These are phyloP conservation scores for Cymbidium sinense DNA, from an alignment of 106 monocot genomes.

Conservation along the genomic window DNA sequence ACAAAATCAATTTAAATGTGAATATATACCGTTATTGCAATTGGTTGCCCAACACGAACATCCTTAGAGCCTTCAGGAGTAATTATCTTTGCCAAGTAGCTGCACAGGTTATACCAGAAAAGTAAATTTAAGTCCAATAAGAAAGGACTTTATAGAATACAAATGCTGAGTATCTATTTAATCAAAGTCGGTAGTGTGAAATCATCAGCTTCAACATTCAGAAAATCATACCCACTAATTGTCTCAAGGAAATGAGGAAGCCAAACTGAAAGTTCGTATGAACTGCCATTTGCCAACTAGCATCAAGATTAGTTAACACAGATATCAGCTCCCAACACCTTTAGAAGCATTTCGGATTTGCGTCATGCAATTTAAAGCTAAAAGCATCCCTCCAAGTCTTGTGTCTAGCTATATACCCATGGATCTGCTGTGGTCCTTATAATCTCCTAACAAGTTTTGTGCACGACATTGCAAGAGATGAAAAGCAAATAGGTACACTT, in stretches of 20 bases:
- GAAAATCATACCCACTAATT: background rate
- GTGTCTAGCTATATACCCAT: background rate
- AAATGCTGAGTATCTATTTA: slow-evolving; percentile 1
- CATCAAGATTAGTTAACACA: background rate
- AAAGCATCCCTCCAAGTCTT: background rate
- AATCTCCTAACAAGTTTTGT: background rate
- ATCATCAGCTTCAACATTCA: background rate
- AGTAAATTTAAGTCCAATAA: slow-evolving; percentile 6
- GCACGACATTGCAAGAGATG: background rate
- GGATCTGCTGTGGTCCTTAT: background rate
- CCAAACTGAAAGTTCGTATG: background rate
- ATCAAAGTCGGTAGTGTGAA: background rate
- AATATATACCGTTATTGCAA: slow-evolving; percentile 74
- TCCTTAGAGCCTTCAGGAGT: slow-evolving; percentile 95
- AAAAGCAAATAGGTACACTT: background rate
- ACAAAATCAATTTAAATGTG: background rate
- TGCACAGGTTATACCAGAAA: slow-evolving; percentile 23
- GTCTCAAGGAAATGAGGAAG: background rate
- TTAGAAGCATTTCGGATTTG: background rate
- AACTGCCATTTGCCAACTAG: background rate
- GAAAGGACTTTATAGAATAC: background rate
- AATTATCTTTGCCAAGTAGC: slow-evolving; percentile 94
- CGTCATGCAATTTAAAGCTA: background rate
- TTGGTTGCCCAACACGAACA: slow-evolving; percentile 90
- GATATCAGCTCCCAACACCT: background rate